These are phyloP conservation scores for Sordariomycetes sp. DNA, from an alignment of 2,329 filamentous ascomycete species.

Conservation along the genomic window DNA sequence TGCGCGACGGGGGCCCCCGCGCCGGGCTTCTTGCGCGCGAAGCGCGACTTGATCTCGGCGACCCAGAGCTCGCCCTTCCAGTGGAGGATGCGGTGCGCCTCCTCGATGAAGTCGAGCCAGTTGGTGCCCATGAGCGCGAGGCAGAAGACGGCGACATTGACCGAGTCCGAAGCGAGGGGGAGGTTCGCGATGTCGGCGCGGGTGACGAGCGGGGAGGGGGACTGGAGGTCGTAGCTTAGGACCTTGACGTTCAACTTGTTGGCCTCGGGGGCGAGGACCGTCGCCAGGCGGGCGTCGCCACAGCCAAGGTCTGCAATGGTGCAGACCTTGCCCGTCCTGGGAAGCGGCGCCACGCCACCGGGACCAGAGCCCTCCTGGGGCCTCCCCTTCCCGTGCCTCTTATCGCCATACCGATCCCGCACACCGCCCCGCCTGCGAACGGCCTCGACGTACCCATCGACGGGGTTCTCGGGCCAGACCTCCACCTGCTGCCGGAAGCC, in stretches of 20 bases:
- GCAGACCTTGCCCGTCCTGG: conserved; percentile 58
- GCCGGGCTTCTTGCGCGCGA: conserved; percentile 20
- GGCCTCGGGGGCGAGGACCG: conserved; percentile 48
- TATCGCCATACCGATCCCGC: neutral
- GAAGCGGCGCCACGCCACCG: conserved; percentile 36
- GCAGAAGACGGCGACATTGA: conserved; percentile 89
- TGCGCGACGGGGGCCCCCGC: conserved; percentile 39
- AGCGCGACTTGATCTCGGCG: conserved; percentile 90
- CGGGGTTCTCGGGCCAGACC: conserved; percentile 93
- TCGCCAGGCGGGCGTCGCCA: conserved; percentile 74
- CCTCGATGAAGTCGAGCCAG: conserved; percentile 93
- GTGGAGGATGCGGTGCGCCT: conserved; percentile 81
- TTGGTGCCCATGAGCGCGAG: conserved; percentile 98
- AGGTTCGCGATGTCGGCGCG: conserved; percentile 80
- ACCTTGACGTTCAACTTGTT: conserved; percentile 61
- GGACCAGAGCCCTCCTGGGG: conserved; percentile 10
- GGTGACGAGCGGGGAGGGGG: conserved; percentile 63
- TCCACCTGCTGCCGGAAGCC: conserved; percentile 93
- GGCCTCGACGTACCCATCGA: conserved; percentile 69
- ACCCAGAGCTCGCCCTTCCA: conserved; percentile 97
- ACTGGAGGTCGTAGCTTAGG: conserved; percentile 77
- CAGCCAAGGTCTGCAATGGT: conserved; percentile 87
- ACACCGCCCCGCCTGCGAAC: conserved; percentile 53
- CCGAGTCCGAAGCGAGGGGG: conserved; percentile 58
- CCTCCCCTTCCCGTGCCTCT: conserved; percentile 12